A percentile compares a stretch with the other conserved stretches of the same genome.
phyloP scores from a whole-genome alignment of 306 rosid species.

The Mimosa pudica region DNA sequence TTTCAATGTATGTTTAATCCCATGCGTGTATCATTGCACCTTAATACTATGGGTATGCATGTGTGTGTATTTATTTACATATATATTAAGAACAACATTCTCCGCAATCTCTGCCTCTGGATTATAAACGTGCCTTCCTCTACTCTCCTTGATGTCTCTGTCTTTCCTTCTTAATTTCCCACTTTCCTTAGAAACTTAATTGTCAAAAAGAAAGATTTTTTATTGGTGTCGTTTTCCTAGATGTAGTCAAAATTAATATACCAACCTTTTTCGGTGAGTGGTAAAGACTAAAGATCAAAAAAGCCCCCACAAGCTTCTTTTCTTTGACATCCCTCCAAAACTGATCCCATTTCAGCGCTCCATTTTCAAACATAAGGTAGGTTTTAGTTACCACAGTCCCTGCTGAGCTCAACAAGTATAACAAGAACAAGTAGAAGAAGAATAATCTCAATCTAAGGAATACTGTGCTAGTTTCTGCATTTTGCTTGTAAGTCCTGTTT shows the following conservation, averaged over 20 bases:
- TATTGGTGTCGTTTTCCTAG: slow-evolving; percentile 51
- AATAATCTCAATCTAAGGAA: slow-evolving; percentile 19
- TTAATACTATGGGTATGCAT: too few relatives aligned
- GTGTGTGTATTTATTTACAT: background rate
- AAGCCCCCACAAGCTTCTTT: slow-evolving; percentile 32
- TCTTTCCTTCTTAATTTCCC: slow-evolving; percentile 31
- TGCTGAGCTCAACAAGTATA: slow-evolving; percentile 14
- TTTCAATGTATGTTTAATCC: background rate
- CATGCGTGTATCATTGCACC: background rate
- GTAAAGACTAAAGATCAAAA: slow-evolving; percentile 22
- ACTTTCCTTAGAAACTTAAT: slow-evolving; percentile 28
- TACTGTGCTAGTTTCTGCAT: slow-evolving; percentile 30
- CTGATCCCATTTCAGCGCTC: slow-evolving; percentile 38
- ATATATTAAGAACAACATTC: slow-evolving; percentile 21
- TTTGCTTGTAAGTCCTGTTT: slow-evolving; percentile 23
- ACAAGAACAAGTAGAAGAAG: background rate
- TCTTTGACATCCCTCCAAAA: slow-evolving; percentile 39
- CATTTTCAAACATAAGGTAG: slow-evolving; percentile 36
- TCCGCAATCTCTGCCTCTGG: slow-evolving; percentile 45
- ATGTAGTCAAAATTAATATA: slow-evolving; percentile 53
- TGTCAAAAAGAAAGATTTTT: slow-evolving; percentile 19
- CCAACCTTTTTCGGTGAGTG: slow-evolving; percentile 49
- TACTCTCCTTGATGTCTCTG: slow-evolving; percentile 41
- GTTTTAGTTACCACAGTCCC: slow-evolving; percentile 32
- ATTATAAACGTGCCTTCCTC: slow-evolving; percentile 53